Evolutionary conservation across 208 protist species (phyloP).

Genomic region (Trichomonas vaginalis): DNA sequence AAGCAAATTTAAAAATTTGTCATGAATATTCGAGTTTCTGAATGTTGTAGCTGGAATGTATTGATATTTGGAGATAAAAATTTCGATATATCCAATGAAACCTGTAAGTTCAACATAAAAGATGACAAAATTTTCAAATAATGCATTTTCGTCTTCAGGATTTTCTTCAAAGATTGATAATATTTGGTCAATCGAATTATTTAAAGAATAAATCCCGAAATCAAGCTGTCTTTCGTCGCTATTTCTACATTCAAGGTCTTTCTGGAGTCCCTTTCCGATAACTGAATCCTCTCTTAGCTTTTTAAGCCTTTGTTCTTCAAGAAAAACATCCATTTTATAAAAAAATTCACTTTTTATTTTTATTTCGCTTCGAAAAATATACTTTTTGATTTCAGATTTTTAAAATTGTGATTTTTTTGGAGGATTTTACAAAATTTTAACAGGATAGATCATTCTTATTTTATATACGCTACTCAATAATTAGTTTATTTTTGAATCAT

Average conservation of each 20-base stretch:
- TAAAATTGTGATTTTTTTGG: too few species aligned
- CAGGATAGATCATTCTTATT: too few species aligned
- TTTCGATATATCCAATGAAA: background rate
- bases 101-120: background rate
- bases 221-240: background rate
- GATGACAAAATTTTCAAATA: background rate
- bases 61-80: background rate
- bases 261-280: too few species aligned
- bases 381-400: too few species aligned
- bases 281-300: background rate
- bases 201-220: background rate
- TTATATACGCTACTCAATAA: too few species aligned
- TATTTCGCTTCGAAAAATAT: too few species aligned
- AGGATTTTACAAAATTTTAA: too few species aligned
- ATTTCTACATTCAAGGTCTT: background rate
- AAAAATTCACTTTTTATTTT: background rate
- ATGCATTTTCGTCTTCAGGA: background rate
- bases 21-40: background rate
- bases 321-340: background rate
- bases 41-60: background rate
- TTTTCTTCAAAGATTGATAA: background rate
- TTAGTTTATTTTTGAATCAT: too few species aligned
- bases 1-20: background rate
- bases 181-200: background rate
- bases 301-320: background rate